These are phyloP conservation scores for Starmerella etchellsii DNA, from an alignment of 805 yeast species.

Conservation along the genomic window DNA sequence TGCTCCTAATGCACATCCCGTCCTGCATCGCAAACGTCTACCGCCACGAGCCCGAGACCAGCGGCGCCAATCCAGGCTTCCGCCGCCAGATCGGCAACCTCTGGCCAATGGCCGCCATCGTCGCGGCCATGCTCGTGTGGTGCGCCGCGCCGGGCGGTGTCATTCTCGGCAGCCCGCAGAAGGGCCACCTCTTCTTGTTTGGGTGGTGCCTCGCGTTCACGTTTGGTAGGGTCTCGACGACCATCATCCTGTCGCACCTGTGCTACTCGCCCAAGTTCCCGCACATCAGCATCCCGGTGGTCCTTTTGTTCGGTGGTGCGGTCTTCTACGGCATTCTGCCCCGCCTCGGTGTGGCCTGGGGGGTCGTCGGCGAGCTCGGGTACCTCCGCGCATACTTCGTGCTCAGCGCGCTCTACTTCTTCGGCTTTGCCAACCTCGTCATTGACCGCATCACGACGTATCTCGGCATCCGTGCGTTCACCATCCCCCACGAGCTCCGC, in stretches of 20 bases:
- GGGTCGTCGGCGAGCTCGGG: constrained; percentile 24
- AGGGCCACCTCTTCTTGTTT: constrained; percentile 48
- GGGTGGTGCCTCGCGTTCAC: constrained; percentile 70
- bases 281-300: constrained; percentile 51
- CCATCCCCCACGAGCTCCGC: constrained; percentile 30
- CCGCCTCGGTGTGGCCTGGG: constrained; percentile 31
- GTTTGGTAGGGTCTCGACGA: constrained; percentile 64
- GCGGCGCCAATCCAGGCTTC: neutral
- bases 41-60: constrained; percentile 15
- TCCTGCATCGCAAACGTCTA: constrained; percentile 43
- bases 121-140: constrained; percentile 37
- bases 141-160: constrained; percentile 36
- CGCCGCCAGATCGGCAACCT: constrained; percentile 32
- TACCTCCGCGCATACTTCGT: constrained; percentile 46
- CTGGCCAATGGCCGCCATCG: constrained; percentile 53
- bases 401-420: constrained; percentile 53
- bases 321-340: constrained; percentile 37
- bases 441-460: constrained; percentile 67
- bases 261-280: constrained; percentile 69
- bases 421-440: constrained; percentile 58
- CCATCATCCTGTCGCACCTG: constrained; percentile 65
- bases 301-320: constrained; percentile 29
- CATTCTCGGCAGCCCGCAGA: constrained; percentile 24
- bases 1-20: constrained; percentile 49
- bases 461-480: constrained; percentile 73